Percentiles rank a stretch among this genome's conserved stretches.
Conservation (phyloP, 331 rosid genomes). For the Telfairia occidentalis region DNA sequence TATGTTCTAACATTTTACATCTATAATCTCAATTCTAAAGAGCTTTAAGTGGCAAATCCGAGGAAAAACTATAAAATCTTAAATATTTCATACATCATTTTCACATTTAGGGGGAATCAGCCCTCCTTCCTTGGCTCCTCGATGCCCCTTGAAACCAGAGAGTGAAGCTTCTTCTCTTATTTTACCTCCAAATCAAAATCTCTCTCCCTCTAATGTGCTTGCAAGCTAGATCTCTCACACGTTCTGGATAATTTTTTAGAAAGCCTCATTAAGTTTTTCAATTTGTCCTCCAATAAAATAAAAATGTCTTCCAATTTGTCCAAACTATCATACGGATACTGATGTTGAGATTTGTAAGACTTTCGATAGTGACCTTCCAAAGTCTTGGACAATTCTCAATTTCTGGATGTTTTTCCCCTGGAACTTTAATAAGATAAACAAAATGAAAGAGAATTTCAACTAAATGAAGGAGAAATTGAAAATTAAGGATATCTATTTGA, state of each 20-base stretch:
- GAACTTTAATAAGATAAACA: neutral
- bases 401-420: neutral
- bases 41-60: too few species aligned
- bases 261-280: neutral
- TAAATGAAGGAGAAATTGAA: neutral
- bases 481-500: neutral
- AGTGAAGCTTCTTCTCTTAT: neutral
- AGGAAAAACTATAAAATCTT: neutral
- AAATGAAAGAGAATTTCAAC: neutral
- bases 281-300: too few species aligned
- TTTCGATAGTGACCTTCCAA: neutral
- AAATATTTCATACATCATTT: neutral
- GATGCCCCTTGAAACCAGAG: neutral
- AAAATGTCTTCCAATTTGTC: neutral
- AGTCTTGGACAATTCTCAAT: neutral
- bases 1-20: too few species aligned
- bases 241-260: too few species aligned
- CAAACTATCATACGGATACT: neutral
- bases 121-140: neutral
- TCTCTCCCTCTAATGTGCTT: neutral
- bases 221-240: too few species aligned
- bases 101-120: neutral
- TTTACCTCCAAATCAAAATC: neutral
- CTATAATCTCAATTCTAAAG: neutral
- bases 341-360: neutral